phyloP scores from a whole-genome alignment of 148 eudicot genomes.

The Fagopyrum tataricum region DNA sequence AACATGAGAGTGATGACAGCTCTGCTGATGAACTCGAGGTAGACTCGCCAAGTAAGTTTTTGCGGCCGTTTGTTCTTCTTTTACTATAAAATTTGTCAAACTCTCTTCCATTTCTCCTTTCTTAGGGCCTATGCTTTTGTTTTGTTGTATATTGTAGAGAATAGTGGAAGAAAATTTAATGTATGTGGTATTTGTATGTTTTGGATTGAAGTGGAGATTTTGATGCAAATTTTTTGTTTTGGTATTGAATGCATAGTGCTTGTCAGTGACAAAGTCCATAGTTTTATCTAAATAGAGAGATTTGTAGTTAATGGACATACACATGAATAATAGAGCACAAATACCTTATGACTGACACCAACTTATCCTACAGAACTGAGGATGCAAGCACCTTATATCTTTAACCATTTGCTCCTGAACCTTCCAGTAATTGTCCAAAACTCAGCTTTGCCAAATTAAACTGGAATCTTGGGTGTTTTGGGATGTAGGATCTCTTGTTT shows the following conservation, averaged over 20 bases:
- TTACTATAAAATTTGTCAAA: neutral
- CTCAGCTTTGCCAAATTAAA: neutral
- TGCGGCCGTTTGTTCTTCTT: neutral
- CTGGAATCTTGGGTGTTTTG: neutral
- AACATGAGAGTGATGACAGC: constrained; percentile 83
- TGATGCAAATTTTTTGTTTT: neutral
- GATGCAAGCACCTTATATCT: neutral
- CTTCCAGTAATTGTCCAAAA: neutral
- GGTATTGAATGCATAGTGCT: neutral
- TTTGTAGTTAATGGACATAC: neutral
- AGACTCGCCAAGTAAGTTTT: constrained; percentile 51
- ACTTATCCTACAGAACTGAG: neutral
- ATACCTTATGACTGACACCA: too few relatives aligned
- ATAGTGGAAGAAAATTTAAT: neutral
- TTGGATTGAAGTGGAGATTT: neutral
- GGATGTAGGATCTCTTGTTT: neutral
- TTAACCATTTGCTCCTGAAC: neutral
- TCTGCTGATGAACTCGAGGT: constrained; percentile 54
- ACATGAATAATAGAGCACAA: neutral
- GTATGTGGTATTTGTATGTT: neutral
- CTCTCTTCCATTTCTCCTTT: neutral
- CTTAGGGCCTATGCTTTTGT: neutral
- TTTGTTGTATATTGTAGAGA: neutral
- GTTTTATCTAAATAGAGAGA: neutral
- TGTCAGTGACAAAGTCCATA: too few relatives aligned